Evolutionary conservation across 2,329 filamentous ascomycete species (phyloP).

Genomic region (Metarhizium brunneum): DNA sequence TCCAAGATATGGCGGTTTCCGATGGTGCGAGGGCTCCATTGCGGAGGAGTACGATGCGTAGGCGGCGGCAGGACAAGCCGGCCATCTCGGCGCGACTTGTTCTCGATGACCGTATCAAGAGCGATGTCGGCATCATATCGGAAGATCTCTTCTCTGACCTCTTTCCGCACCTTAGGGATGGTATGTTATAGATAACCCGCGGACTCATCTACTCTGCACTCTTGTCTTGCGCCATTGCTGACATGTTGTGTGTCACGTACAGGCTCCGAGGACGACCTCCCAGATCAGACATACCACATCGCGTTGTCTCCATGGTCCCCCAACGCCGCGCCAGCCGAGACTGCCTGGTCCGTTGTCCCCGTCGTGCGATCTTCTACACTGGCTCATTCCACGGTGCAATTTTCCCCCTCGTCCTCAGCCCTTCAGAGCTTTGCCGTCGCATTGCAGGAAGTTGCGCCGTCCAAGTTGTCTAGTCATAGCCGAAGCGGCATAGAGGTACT

Average conservation of each 20-base stretch:
- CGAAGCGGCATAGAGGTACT: constrained; percentile 76
- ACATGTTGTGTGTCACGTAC: constrained; percentile 1
- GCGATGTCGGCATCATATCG: constrained; percentile 77
- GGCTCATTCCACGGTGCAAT: constrained; percentile 69
- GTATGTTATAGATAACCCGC: constrained; percentile 29
- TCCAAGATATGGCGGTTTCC: constrained; percentile 18
- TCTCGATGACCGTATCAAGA: constrained; percentile 76
- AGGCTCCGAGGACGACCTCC: constrained; percentile 23
- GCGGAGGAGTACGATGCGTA: constrained; percentile 34
- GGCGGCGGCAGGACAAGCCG: constrained; percentile 58
- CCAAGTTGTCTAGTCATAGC: constrained; percentile 62
- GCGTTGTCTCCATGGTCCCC: constrained; percentile 69
- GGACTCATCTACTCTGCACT: background rate
- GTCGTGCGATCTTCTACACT: constrained; percentile 56
- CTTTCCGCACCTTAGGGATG: constrained; percentile 52
- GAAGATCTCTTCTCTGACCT: constrained; percentile 78
- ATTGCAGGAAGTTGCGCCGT: constrained; percentile 65
- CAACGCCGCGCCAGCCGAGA: constrained; percentile 45
- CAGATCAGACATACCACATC: constrained; percentile 47
- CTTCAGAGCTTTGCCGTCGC: constrained; percentile 72
- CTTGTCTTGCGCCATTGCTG: background rate
- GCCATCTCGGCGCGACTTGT: constrained; percentile 72
- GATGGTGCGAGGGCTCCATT: constrained; percentile 15
- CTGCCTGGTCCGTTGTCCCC: constrained; percentile 78
- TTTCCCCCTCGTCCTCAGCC: constrained; percentile 61